Evolutionary conservation across 495 filamentous ascomycete genomes (phyloP), one percentile per base, ranked within the genome.

Genomic region (Sporormia fimetaria): DNA sequence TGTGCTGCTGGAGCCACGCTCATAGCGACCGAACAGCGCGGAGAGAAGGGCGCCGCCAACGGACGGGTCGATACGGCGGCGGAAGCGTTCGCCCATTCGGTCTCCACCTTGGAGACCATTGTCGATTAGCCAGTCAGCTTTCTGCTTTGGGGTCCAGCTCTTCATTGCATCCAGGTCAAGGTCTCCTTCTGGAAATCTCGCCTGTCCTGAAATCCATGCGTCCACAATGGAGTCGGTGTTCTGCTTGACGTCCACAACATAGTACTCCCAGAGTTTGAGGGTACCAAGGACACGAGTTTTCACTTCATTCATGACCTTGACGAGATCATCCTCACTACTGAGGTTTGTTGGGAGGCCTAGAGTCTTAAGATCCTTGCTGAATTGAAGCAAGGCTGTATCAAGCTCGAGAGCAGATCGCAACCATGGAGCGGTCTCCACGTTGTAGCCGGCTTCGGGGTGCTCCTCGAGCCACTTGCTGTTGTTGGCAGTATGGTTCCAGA

Each of bases 401-500:
- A 99, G 67, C 31, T 87, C 78, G 24, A 92, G 74, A 1, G 92
- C 88, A 11, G 87, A 70, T 55, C 90, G 78, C 20, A 99, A 67
- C 83, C 86, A 94, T 0, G 92, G 92, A 2, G 92, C 87, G 5
- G 88, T 95, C 24, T 79, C 77, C 34, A 94, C 63, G 58, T 90
- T 99, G 65, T 96, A 99, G 2, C 92, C 92, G 36, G 86, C 82
- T 51, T 99, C 92, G 2, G 92, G 92, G 51, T 99, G 87, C 40
- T 86, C 80, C 57, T 93, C 70, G 12, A 99, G 67, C 92, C 92
- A 99, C 44, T 78, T 73, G 62, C 81, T 94, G 60, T 96, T 94
- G 60, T 94, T 70, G 2, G 92, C 92, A 17, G 92, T 99, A 60
- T 99, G 92, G 50, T 99, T 99, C 75, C 86, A 88, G 17, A 99